Percentiles rank a stretch among this genome's conserved stretches.
Evolutionary conservation across 306 rosid genomes (phyloP).

Genomic region (Acacia crassicarpa): DNA sequence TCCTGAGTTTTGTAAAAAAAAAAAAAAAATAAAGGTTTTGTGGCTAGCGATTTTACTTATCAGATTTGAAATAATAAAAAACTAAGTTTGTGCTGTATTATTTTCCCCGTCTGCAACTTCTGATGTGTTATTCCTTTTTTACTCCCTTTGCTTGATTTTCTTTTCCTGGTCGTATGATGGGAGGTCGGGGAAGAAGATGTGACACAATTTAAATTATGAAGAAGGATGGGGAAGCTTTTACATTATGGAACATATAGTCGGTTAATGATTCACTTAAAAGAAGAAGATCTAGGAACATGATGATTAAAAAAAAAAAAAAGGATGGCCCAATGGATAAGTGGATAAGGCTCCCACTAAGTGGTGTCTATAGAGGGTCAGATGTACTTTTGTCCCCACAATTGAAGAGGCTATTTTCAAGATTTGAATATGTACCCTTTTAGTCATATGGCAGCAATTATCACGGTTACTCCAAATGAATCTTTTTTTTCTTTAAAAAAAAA

Average conservation of each 20-base stretch:
- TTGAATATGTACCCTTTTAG: too few species aligned
- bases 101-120: not conserved
- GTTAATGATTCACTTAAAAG: not conserved
- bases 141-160: not conserved
- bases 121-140: not conserved
- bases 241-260: not conserved
- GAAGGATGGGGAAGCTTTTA: not conserved
- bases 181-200: not conserved
- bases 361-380: too few species aligned
- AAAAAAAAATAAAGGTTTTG: too few species aligned
- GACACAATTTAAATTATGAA: not conserved
- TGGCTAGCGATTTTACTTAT: not conserved
- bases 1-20: not conserved
- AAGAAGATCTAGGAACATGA: not conserved
- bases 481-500: too few species aligned
- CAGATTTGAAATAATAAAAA: not conserved
- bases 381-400: too few species aligned
- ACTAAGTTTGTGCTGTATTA: not conserved
- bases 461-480: too few species aligned
- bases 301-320: too few species aligned
- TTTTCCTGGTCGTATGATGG: not conserved
- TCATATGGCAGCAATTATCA: fast-evolving
- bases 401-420: too few species aligned
- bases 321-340: too few species aligned
- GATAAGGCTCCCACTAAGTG: too few species aligned